phyloP scores from a whole-genome alignment of 495 filamentous ascomycete species.

The Tuber calosporum region DNA sequence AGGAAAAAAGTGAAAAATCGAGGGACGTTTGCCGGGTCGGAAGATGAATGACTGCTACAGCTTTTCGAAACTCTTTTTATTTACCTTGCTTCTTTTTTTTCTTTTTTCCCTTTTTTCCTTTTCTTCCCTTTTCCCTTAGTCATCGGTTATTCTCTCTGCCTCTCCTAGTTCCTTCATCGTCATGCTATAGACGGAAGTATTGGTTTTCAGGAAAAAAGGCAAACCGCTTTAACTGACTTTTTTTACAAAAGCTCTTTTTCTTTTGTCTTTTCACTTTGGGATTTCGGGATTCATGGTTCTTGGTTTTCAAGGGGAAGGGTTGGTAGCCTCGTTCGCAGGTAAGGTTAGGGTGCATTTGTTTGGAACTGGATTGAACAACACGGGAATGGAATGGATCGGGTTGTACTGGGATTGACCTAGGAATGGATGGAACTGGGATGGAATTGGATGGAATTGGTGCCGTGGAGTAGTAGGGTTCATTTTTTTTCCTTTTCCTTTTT shows the following conservation, averaged over 20 bases:
- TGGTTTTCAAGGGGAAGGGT: not conserved
- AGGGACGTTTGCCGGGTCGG: slow-evolving; percentile 24
- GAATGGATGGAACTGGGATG: slow-evolving; percentile 7
- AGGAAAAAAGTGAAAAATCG: slow-evolving; percentile 42
- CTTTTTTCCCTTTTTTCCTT: slow-evolving; percentile 2
- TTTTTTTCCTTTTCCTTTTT: not conserved
- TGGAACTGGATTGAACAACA: not conserved
- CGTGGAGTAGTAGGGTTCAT: slow-evolving; percentile 1
- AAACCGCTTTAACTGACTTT: not conserved
- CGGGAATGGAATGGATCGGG: slow-evolving; percentile 14
- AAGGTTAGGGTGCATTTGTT: not conserved
- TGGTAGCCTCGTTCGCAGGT: not conserved
- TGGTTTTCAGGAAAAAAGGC: not conserved
- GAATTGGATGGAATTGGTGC: slow-evolving; percentile 15
- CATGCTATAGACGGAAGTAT: slow-evolving; percentile 2
- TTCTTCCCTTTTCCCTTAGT: no score
- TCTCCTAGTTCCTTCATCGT: not conserved
- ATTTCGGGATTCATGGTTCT: not conserved
- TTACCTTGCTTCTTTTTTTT: slow-evolving; percentile 9
- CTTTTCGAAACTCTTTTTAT: slow-evolving; percentile 13
- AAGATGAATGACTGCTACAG: slow-evolving; percentile 15
- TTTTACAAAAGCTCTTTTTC: slow-evolving; percentile 10
- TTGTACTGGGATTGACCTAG: slow-evolving; percentile 27
- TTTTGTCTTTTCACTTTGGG: not conserved
- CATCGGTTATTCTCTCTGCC: not conserved